Evolutionary conservation across 2,329 filamentous ascomycete species (phyloP).

Genomic region (Samsoniella hepiali): DNA sequence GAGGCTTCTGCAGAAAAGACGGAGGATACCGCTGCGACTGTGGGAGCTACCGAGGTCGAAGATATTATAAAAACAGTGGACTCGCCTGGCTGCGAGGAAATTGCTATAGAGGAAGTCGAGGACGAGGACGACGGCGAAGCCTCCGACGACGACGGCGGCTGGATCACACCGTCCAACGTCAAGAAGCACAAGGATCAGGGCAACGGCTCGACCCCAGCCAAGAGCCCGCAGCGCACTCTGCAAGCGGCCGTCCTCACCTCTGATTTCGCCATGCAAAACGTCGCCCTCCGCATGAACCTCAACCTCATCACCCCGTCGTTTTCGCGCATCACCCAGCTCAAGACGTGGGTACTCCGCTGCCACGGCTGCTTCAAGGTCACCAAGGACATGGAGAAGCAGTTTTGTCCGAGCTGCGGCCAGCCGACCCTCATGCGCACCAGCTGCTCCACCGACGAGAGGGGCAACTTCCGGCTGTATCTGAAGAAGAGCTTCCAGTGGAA

Average conservation of each 20-base stretch:
- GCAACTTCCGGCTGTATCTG: constrained; percentile 79
- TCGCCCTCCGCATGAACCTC: constrained; percentile 90
- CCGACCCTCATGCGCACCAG: constrained; percentile 79
- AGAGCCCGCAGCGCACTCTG: constrained; percentile 60
- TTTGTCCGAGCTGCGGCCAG: constrained; percentile 89
- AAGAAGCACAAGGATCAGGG: constrained; percentile 74
- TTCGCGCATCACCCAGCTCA: constrained; percentile 77
- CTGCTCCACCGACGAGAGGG: constrained; percentile 77
- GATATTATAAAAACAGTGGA: background rate
- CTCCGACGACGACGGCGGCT: constrained; percentile 64
- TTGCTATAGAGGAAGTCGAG: background rate
- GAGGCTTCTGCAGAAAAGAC: constrained; percentile 10
- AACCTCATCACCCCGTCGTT: constrained; percentile 79
- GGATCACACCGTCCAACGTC: constrained; percentile 94
- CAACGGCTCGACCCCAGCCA: constrained; percentile 41
- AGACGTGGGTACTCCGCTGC: constrained; percentile 87
- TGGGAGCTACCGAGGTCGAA: constrained; percentile 16
- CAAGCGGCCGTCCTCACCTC: constrained; percentile 90
- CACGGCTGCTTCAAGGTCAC: constrained; percentile 88
- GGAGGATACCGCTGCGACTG: background rate
- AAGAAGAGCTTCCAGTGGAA: constrained; percentile 98
- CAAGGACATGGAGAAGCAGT: constrained; percentile 82
- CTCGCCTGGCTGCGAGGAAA: background rate
- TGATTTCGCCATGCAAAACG: constrained; percentile 98
- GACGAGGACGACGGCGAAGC: constrained; percentile 40